Evolutionary conservation across 495 filamentous ascomycete genomes (phyloP).

Genomic region (Penicillium chermesinum): DNA sequence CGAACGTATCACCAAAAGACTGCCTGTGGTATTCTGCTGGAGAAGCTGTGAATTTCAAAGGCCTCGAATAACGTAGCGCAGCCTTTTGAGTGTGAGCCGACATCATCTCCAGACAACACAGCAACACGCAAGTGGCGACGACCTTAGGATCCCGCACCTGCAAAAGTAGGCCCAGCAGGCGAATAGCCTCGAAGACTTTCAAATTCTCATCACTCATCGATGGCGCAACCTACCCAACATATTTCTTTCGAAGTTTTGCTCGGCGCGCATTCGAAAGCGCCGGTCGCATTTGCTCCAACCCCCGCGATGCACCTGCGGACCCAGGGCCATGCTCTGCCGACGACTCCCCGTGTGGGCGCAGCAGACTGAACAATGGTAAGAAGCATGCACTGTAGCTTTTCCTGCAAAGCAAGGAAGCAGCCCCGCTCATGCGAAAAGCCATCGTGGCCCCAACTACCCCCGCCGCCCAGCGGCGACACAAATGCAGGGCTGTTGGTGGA

Average conservation of each 20-base stretch:
- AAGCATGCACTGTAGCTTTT: constrained; percentile 34
- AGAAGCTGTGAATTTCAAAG: constrained; percentile 40
- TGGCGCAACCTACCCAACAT: constrained; percentile 40
- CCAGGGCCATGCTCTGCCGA: constrained; percentile 4
- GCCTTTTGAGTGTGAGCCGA: constrained; percentile 41
- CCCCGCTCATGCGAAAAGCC: constrained; percentile 34
- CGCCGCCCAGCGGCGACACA: constrained; percentile 17
- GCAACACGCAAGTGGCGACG: constrained; percentile 36
- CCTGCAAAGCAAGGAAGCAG: constrained; percentile 35
- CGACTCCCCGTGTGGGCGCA: constrained; percentile 26
- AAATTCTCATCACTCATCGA: constrained; percentile 33
- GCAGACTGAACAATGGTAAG: constrained; percentile 34
- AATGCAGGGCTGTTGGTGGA: constrained; percentile 17
- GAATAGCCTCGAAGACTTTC: constrained; percentile 44
- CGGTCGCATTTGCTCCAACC: constrained; percentile 12
- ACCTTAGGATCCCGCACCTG: constrained; percentile 37
- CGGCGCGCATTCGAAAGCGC: constrained; percentile 20
- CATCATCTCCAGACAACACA: constrained; percentile 48
- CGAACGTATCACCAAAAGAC: constrained; percentile 48
- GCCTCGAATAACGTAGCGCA: constrained; percentile 43
- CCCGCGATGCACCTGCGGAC: background rate
- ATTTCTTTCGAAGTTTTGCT: constrained; percentile 42
- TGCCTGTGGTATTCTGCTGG: constrained; percentile 35
- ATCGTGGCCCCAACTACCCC: constrained; percentile 28
- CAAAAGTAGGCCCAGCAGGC: constrained; percentile 30